Evolutionary conservation across 192 early-diverging fungal species (phyloP), one percentile per base, ranked within the genome.

Genomic region (Linnemannia schmuckeri): DNA sequence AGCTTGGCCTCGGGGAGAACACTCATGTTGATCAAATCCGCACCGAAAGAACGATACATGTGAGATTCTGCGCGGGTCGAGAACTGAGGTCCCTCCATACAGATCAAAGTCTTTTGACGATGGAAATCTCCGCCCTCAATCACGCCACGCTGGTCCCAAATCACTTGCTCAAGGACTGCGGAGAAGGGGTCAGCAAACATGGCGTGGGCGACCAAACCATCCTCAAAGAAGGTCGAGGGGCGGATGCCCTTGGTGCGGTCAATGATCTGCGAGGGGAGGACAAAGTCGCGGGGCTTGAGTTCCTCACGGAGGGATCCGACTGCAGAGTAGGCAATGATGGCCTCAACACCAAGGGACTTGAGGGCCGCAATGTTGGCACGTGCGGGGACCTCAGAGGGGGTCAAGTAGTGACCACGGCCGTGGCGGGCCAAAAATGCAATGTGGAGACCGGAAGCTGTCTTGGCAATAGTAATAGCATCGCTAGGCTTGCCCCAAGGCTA

Each of bases 1-100:
- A 99, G 92, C 90, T 99, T 99, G 68, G 98, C 91, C 88, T 99
- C 99, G 40, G 99, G 98, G 70, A 99, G 88, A 44, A 92, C 97
- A 42, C 96, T 96, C 99, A 99, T 99, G 91, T 99, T 99, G 93
- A 99, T 97, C 55, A 99, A 89, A 85, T 96, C 96, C 80, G 93
- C 94, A 77, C 97, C 97, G 95, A 96, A 98, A 42, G 94, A 85
- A 40, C 98, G 94, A 92, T 99, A 99, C 92, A 99, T 89, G 85
- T 98, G 91, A 8, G 97, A 98, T 90, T 99, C 99, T 42, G 98
- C 98, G 72, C 97, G 93, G 35, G 99, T 99, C 33, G 96, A 97
- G 93, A 99, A 99, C 15, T 96, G 95, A 69, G 99, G 98, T 33
- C 99, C 99, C 89, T 99, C 98, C 97, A 99, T 99, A 92, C 97